Evolutionary conservation across 2,329 filamentous ascomycete species (phyloP), one percentile per base, ranked within the genome.

Genomic region (Sclerotinia nivalis): DNA sequence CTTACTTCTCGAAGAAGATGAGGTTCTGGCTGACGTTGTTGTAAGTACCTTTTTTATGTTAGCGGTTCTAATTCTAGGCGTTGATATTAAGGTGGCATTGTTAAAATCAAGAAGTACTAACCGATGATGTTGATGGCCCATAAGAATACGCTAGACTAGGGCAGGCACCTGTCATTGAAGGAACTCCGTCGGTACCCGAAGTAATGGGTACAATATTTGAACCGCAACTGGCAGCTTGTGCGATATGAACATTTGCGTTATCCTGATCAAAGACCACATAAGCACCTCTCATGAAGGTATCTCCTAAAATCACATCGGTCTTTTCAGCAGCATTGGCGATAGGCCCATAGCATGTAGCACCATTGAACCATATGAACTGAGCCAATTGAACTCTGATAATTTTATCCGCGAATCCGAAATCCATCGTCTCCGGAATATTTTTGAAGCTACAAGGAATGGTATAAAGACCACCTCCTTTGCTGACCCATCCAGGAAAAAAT

Each of bases 241-340:
- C 73, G 18, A 75, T 40, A 49, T 62, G 71, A 25, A 74, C 54
- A 66, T 72, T 74, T 37, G 40, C 25, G 31, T 74, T 74, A 43
- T 74, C 73, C 52, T 74, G 73, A 49, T 75, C 73, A 68, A 67
- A 75, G 9, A 74, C 73, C n/a, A 71, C 73, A 50, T 70, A 73
- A 25, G 71, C 71, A 20, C 68, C 56, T 58, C 73, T 60, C 20
- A 74, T 62, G 28, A 74, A 73, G 6, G 69, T 73, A 68, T 75
- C 67, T 56, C 45, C 58, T 49, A 67, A 37, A 31, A 49, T 55
- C 12, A 56, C 64, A 61, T 70, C 56, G 8, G 45, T 67, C 34
- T 67, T 59, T 45, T 59, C 70, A 25, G 56, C 56, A 34, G 67
- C 54, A 56, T 66, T 65, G 47, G 54, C 71, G 4, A 60, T 58